Evolutionary conservation across 805 yeast genomes (phyloP), one percentile per base, ranked within the genome.

Genomic region (Maudiozyma barnettii): DNA sequence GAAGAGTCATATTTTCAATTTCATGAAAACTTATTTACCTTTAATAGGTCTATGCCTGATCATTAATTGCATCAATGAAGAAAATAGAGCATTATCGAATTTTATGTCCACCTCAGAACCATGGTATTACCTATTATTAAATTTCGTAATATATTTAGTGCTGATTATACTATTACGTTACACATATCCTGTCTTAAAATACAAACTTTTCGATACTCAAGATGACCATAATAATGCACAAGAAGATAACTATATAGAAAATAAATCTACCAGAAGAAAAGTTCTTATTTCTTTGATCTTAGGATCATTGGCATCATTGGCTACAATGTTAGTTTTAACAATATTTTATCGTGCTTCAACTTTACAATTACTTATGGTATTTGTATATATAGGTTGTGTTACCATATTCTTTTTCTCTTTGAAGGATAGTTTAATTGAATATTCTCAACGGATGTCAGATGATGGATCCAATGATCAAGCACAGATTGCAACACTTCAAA

Each of bases 381-480:
- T 64, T 46, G 62, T 64, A 10, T 62, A 56, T 38, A 35, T 56
- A 33, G 68, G 67, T 16, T 62, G 65, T 49, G 30, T 60, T 29
- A 41, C 50, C 2, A 52, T 64, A 13, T 54, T 63, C 36, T 52
- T 53, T 23, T 46, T 64, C 5, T 57, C 63, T 2, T 47, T 62
- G 14, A 54, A 58, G 33, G 66, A 64, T 45, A 39, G 52, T 31
- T 44, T 41, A 8, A 37, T 49, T 19, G 54, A 52, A 21, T 7
- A 29, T 44, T 43, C 47, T 41, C 19, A 45, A 29, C 3, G 37
- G 40, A 9, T 26, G 4, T 20, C 43, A n/a, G 36, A 33, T 33
- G 36, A 33, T 33, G 36, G n/a, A 10, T 14, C 31, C n/a, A 19
- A 26, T 20, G 41, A 41, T 12, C 18, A 41, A 19, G 45, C 45